Evolutionary conservation across 257 asterid genomes (phyloP).

Genomic region (Petunia secreta): DNA sequence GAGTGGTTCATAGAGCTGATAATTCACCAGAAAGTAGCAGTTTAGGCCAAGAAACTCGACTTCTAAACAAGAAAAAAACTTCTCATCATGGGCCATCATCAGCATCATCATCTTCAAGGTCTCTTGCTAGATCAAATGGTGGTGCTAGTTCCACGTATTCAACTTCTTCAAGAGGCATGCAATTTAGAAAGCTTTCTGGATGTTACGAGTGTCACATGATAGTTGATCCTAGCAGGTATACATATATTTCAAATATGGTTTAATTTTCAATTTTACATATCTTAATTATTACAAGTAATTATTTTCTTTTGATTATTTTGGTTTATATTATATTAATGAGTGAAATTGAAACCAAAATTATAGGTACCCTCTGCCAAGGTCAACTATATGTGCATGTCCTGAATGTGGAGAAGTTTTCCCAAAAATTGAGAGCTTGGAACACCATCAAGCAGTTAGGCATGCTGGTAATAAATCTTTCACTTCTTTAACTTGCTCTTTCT

Average conservation of each 20-base stretch:
- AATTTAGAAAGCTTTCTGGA: constrained; percentile 82
- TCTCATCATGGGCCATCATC: constrained; percentile 20
- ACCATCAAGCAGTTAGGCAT: constrained; percentile 87
- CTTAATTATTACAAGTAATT: neutral
- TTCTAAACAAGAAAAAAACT: constrained; percentile 49
- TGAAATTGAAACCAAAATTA: neutral
- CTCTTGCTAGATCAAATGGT: constrained; percentile 40
- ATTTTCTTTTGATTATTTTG: neutral
- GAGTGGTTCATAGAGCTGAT: constrained; percentile 80
- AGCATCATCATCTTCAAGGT: constrained; percentile 43
- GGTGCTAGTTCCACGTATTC: constrained; percentile 35
- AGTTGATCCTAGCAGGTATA: constrained; percentile 79
- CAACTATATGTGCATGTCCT: constrained; percentile 78
- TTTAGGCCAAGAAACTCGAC: constrained; percentile 63
- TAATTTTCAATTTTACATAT: neutral
- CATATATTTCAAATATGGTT: neutral
- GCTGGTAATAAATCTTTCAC: constrained; percentile 65
- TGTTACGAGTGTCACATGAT: constrained; percentile 89
- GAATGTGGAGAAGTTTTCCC: constrained; percentile 95
- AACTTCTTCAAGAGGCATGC: constrained; percentile 64
- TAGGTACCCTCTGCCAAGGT: constrained; percentile 81
- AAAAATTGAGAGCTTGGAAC: constrained; percentile 82
- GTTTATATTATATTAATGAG: neutral
- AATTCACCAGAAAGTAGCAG: constrained; percentile 69
- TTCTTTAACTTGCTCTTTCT: constrained; percentile 14